A percentile compares a stretch with the other conserved stretches of the same genome.
phyloP scores from a whole-genome alignment of 1,139 yeast species.

The Diutina neorugosa region DNA sequence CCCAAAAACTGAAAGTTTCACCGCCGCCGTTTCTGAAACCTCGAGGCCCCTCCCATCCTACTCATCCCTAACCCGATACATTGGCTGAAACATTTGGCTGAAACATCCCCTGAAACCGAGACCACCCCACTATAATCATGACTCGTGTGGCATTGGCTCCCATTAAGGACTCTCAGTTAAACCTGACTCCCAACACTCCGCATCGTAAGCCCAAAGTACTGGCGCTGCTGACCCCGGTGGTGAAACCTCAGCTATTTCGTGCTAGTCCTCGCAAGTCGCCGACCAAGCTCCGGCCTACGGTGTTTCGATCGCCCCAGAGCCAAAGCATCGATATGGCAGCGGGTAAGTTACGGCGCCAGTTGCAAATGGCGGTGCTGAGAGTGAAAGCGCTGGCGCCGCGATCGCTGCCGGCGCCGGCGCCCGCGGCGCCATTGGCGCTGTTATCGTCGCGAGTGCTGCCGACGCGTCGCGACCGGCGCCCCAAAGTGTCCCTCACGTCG shows the following conservation, averaged over 20 bases:
- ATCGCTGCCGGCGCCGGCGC: background rate
- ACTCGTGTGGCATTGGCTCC: slow-evolving; percentile 4
- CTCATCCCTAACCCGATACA: background rate
- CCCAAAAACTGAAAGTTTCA: background rate
- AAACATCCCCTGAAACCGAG: background rate
- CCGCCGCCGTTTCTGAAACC: too few relatives aligned
- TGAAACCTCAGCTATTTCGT: background rate
- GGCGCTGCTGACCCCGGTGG: slow-evolving; percentile 2
- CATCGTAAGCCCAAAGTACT: background rate
- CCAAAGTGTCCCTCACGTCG: background rate
- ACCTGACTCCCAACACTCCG: slow-evolving; percentile 2
- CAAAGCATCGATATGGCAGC: background rate
- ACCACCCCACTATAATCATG: background rate
- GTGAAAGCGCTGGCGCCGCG: slow-evolving; percentile 19
- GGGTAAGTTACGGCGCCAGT: slow-evolving; percentile 47
- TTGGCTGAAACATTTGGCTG: background rate
- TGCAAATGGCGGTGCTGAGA: slow-evolving; percentile 71
- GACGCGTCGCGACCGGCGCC: background rate
- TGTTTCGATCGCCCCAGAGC: background rate
- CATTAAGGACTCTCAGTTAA: slow-evolving; percentile 3
- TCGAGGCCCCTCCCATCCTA: too few relatives aligned
- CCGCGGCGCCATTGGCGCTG: background rate
- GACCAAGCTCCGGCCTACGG: background rate
- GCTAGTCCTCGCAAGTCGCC: background rate
- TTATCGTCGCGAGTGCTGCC: background rate